Evolutionary conservation across 169 alveolate species (phyloP).

Genomic region (Babesia caballi): DNA sequence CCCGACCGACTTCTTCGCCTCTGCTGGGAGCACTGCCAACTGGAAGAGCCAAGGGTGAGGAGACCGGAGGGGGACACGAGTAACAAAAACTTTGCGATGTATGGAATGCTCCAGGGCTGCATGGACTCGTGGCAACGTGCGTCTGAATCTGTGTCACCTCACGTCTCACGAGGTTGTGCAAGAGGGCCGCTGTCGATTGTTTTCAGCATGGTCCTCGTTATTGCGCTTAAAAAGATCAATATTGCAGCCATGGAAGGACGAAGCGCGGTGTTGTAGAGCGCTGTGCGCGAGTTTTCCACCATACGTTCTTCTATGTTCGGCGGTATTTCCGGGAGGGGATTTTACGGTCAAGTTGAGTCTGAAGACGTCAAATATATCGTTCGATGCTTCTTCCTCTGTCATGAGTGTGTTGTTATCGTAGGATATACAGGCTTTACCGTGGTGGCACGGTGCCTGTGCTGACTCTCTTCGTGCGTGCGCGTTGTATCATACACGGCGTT

Average conservation of each 20-base stretch:
- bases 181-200: constrained; percentile 7
- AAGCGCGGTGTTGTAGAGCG: background rate
- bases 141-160: background rate
- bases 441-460: constrained; percentile 11
- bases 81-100: background rate
- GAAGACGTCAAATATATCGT: constrained; percentile 9
- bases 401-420: background rate
- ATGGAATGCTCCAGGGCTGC: background rate
- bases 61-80: background rate
- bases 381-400: background rate
- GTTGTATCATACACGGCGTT: constrained; percentile 13
- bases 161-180: background rate
- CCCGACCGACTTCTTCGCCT: background rate
- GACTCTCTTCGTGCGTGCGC: constrained; percentile 27
- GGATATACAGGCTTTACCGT: constrained; percentile 1
- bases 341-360: background rate
- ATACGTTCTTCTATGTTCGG: constrained; percentile 3
- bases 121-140: background rate
- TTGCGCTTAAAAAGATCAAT: background rate
- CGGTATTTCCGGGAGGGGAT: constrained; percentile 5
- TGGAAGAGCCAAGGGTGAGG: no score
- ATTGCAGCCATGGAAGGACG: background rate
- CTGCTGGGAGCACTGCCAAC: constrained; percentile 4
- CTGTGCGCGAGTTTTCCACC: background rate
- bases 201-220: background rate